phyloP scores from a whole-genome alignment of 805 yeast genomes.

The Pichia nanzhaoensis region DNA sequence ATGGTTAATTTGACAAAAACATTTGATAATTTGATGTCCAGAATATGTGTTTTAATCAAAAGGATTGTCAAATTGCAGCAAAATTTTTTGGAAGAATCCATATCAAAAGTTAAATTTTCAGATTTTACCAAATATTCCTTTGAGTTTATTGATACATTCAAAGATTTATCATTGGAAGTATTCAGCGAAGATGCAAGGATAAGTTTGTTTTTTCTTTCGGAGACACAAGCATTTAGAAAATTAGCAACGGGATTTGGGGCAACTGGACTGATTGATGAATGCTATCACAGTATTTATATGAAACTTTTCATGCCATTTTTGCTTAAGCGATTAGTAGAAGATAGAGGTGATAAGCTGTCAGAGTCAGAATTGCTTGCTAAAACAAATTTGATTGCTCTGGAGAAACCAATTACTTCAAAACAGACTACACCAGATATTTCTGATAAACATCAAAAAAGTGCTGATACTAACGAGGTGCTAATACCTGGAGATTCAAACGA shows the following conservation, averaged over 20 bases:
- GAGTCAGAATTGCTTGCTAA: neutral
- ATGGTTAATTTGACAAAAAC: conserved; percentile 59
- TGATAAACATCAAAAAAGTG: no score
- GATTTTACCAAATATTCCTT: conserved; percentile 37
- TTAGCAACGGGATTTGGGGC: conserved; percentile 79
- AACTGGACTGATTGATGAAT: conserved; percentile 68
- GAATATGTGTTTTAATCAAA: conserved; percentile 47
- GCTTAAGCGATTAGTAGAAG: conserved; percentile 8
- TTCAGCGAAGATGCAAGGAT: conserved; percentile 34
- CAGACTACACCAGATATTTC: neutral
- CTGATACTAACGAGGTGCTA: no score
- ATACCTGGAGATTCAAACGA: neutral
- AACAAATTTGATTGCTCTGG: neutral
- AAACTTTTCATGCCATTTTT: conserved; percentile 33
- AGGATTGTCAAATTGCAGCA: conserved; percentile 36
- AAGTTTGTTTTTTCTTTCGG: conserved; percentile 39
- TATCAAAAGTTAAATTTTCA: conserved; percentile 39
- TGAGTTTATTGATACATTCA: conserved; percentile 22
- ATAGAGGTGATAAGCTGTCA: neutral
- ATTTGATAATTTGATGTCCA: conserved; percentile 58
- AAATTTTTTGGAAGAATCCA: conserved; percentile 44
- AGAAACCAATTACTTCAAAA: neutral
- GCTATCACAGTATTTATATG: conserved; percentile 55
- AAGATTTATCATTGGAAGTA: conserved; percentile 30
- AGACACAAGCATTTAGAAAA: conserved; percentile 54